Conservation (phyloP, 345 rosid species). For the Physaria fendleri region DNA sequence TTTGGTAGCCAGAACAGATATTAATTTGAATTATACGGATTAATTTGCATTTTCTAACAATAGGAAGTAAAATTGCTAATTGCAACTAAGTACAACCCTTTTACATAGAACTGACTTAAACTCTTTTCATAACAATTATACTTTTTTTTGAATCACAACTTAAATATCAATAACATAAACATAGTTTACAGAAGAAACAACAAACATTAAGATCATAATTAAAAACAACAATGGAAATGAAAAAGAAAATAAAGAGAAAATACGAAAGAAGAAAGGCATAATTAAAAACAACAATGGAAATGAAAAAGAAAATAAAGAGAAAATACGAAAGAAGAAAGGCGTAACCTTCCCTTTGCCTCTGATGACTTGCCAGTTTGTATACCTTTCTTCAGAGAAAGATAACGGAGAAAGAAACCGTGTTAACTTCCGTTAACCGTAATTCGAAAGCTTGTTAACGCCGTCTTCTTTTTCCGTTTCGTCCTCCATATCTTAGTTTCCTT, state of each 20-base stretch:
- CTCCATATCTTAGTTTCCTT: conserved; percentile 3
- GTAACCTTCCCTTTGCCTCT: conserved; percentile 39
- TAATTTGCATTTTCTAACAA: background rate
- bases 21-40: background rate
- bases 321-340: conserved; percentile 30
- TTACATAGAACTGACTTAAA: background rate
- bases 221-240: background rate
- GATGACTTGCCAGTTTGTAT: conserved; percentile 34
- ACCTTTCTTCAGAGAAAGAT: conserved; percentile 4
- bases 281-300: background rate
- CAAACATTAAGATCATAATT: too few species aligned
- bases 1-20: background rate
- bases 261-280: conserved; percentile 29
- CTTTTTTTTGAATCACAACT: too few species aligned
- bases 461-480: conserved; percentile 27
- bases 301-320: background rate
- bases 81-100: background rate
- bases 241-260: background rate
- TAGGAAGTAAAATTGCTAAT: background rate
- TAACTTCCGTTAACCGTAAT: conserved; percentile 12
- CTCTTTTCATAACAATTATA: background rate
- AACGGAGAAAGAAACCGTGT: conserved; percentile 22
- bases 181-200: too few species aligned
- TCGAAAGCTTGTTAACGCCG: conserved; percentile 8
- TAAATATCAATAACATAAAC: too few species aligned